Evolutionary conservation across 257 asterid genomes (phyloP).

Genomic region (Penstemon davidsonii): DNA sequence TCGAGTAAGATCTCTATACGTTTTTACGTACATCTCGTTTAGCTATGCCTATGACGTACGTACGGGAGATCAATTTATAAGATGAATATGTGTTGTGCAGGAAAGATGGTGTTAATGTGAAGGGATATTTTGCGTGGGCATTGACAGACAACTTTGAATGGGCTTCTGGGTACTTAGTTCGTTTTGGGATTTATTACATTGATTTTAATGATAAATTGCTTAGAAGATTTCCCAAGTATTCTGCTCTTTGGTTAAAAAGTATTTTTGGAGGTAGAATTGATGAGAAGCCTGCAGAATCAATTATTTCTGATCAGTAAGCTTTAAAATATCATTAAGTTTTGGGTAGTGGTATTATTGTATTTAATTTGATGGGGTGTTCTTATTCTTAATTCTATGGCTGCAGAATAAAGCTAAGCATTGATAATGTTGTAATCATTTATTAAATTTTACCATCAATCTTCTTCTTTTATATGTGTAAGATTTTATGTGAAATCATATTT

Average conservation of each 20-base stretch:
- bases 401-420: too few species aligned
- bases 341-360: too few species aligned
- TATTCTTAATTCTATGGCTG: too few species aligned
- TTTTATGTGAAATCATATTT: too few species aligned
- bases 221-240: slow-evolving; percentile 43
- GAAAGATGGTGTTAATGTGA: slow-evolving; percentile 43
- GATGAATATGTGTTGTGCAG: slow-evolving; percentile 21
- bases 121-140: slow-evolving; percentile 57
- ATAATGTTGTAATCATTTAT: too few species aligned
- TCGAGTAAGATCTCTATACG: neutral
- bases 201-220: slow-evolving; percentile 36
- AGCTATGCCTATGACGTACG: neutral
- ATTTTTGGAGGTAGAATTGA: slow-evolving; percentile 14
- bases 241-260: slow-evolving; percentile 47
- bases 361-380: too few species aligned
- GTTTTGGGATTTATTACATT: slow-evolving; percentile 47
- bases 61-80: neutral
- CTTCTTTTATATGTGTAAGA: too few species aligned
- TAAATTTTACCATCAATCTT: too few species aligned
- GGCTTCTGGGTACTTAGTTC: slow-evolving; percentile 42
- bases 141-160: slow-evolving; percentile 57
- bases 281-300: neutral
- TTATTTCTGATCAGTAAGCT: neutral
- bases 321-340: too few species aligned
- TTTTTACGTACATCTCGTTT: neutral